Evolutionary conservation across 345 rosid genomes (phyloP).

Genomic region (Moringa oleifera): DNA sequence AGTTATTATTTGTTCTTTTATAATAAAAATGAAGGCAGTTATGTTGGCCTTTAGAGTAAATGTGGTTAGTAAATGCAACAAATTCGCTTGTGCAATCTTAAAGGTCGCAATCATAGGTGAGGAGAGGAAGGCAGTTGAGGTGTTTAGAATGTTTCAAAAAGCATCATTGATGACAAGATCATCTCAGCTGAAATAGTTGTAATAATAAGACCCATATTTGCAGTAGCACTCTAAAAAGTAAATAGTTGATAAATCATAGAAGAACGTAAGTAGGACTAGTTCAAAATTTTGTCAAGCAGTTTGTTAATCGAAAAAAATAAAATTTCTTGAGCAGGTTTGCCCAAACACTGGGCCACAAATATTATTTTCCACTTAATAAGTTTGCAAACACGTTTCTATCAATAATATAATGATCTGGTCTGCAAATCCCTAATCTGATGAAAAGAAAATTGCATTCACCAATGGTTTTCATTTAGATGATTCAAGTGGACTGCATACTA

Average conservation of each 20-base stretch:
- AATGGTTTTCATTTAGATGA: slow-evolving; percentile 1
- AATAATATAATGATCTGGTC: background rate
- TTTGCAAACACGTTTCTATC: background rate
- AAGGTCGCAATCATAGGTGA: background rate
- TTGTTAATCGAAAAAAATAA: no score
- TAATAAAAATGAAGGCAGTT: no score
- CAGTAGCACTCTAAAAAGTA: no score
- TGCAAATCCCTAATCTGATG: background rate
- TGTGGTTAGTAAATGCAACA: no score
- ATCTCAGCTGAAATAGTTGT: background rate
- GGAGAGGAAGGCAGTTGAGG: background rate
- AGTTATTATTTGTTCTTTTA: no score
- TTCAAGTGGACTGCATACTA: slow-evolving; percentile 3
- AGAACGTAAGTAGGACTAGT: no score
- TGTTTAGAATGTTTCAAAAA: background rate
- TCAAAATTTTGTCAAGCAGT: no score
- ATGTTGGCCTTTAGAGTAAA: no score
- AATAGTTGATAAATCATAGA: no score
- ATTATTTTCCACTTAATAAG: background rate
- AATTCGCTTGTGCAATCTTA: background rate
- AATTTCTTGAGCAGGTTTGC: background rate
- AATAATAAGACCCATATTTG: no score
- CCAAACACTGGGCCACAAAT: background rate
- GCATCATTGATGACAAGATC: background rate
- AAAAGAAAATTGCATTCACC: background rate